phyloP scores from a whole-genome alignment of 176 grass and related monocot species.

The Dendrocalamus sinicus region DNA sequence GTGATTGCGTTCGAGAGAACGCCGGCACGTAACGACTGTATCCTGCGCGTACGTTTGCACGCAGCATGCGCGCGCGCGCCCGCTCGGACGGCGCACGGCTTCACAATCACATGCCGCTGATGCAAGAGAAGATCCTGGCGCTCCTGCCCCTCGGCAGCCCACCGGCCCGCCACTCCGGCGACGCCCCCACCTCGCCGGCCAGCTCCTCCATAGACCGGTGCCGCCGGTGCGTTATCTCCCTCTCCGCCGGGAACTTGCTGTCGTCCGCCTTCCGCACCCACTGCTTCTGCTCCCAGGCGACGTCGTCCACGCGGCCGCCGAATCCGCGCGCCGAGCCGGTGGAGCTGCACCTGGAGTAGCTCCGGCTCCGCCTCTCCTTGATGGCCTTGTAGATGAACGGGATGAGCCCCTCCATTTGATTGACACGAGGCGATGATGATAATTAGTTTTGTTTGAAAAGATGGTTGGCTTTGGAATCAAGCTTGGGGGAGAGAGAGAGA shows the following conservation, averaged over 20 bases:
- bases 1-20: background rate
- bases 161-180: slow-evolving; percentile 38
- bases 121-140: slow-evolving; percentile 67
- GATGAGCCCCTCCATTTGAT: slow-evolving; percentile 78
- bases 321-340: slow-evolving; percentile 38
- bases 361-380: slow-evolving; percentile 66
- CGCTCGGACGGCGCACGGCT: background rate
- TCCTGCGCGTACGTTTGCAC: background rate
- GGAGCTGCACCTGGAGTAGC: slow-evolving; percentile 65
- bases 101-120: slow-evolving; percentile 49
- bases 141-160: slow-evolving; percentile 42
- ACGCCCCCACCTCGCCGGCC: slow-evolving; percentile 49
- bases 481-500: background rate
- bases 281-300: slow-evolving; percentile 15
- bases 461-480: background rate
- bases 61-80: background rate
- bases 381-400: slow-evolving; percentile 81
- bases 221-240: slow-evolving; percentile 53
- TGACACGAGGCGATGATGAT: background rate
- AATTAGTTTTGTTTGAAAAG: background rate
- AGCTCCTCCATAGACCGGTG: slow-evolving; percentile 68
- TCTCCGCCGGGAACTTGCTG: background rate
- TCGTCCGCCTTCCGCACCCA: background rate
- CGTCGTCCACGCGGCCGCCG: slow-evolving; percentile 22
- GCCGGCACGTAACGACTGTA: background rate